Percentiles rank a stretch among this genome's conserved stretches.
Conservation (phyloP, 2,329 filamentous ascomycete genomes). For the Dothideomycetidae sp. region DNA sequence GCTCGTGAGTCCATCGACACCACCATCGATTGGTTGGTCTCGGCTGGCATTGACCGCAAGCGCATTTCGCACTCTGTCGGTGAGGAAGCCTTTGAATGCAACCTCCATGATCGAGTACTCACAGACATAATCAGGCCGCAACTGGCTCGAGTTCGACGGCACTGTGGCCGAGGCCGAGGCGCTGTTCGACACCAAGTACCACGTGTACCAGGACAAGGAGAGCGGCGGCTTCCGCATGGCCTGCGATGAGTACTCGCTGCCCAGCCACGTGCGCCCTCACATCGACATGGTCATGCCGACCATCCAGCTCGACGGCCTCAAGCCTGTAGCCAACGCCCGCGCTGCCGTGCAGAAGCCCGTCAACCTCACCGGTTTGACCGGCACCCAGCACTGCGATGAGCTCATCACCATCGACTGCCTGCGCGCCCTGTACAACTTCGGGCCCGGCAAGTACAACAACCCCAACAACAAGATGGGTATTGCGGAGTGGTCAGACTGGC, state of each 20-base stretch:
- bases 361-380: constrained; percentile 2
- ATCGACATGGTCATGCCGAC: constrained; percentile 17
- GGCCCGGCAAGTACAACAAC: constrained; percentile 13
- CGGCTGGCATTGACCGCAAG: constrained; percentile 14
- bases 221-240: constrained; percentile 24
- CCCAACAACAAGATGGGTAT: constrained; percentile 15
- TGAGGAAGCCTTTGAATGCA: background rate
- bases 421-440: constrained; percentile 15
- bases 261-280: constrained; percentile 8
- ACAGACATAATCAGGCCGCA: constrained; percentile 1
- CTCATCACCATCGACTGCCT: constrained; percentile 16
- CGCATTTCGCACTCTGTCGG: constrained; percentile 7
- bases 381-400: constrained; percentile 10
- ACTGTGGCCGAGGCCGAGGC: constrained; percentile 20
- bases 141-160: constrained; percentile 5
- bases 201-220: constrained; percentile 23
- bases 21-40: constrained; percentile 17
- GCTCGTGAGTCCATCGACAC: constrained; percentile 14
- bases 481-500: constrained; percentile 14
- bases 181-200: constrained; percentile 28
- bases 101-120: too few relatives aligned
- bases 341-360: background rate
- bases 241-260: constrained; percentile 27
- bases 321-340: constrained; percentile 12
- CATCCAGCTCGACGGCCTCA: constrained; percentile 14